Percentiles rank a stretch among this genome's conserved stretches.
These are phyloP conservation scores for Chlorella sp. DNA, from an alignment of 139 green algal genomes.

Conservation along the genomic window DNA sequence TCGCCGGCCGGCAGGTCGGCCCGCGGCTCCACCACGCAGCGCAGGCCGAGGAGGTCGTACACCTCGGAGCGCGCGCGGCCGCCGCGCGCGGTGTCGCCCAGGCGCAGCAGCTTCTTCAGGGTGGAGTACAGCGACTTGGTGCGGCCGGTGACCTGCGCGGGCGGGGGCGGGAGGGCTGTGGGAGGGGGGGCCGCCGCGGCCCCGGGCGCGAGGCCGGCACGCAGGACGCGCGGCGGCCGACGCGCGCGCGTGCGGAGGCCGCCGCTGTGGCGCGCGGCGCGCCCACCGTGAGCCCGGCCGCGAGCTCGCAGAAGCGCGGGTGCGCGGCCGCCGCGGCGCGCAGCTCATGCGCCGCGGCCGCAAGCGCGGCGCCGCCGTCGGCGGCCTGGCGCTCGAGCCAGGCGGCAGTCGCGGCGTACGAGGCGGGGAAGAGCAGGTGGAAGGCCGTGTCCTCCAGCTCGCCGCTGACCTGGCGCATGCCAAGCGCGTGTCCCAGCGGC, in stretches of 20 bases:
- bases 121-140: constrained; percentile 90
- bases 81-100: constrained; percentile 66
- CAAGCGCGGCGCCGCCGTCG: constrained; percentile 38
- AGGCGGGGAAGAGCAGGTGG: constrained; percentile 82
- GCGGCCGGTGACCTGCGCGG: constrained; percentile 60
- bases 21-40: constrained; percentile 75
- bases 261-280: too few species aligned
- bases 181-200: too few species aligned
- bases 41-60: constrained; percentile 91
- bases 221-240: too few species aligned
- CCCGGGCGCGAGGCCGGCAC: too few species aligned
- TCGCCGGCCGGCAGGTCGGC: constrained; percentile 21
- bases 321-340: constrained; percentile 29
- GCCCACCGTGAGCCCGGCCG: constrained; percentile 14
- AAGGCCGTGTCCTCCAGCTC: constrained; percentile 67
- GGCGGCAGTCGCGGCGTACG: constrained; percentile 66
- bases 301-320: constrained; percentile 54
- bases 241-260: too few species aligned
- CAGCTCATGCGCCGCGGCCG: neutral
- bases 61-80: constrained; percentile 71
- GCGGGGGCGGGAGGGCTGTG: too few species aligned
- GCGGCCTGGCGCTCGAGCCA: constrained; percentile 68
- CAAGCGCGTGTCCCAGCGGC: constrained; percentile 84
- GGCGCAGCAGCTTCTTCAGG: constrained; percentile 92
- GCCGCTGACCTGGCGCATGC: constrained; percentile 51